Conservation (phyloP, 768 basidiomycete genomes). For the Lanmaoa rubissima region DNA sequence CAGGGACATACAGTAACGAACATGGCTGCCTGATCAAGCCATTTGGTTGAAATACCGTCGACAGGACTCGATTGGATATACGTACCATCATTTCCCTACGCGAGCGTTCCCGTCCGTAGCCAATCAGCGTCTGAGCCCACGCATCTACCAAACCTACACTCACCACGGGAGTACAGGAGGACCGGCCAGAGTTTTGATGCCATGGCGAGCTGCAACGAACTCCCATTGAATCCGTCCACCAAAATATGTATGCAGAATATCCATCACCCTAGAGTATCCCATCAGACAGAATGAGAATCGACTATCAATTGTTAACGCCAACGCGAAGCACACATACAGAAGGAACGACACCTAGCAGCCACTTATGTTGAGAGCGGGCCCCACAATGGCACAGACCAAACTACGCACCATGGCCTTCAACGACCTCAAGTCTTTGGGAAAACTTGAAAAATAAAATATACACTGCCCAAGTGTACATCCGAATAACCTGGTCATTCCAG, state of each 20-base stretch:
- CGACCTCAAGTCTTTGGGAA: slow-evolving; percentile 3
- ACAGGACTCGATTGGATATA: neutral
- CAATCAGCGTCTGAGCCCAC: neutral
- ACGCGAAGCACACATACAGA: slow-evolving; percentile 5
- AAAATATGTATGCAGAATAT: neutral
- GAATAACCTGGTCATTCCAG: neutral
- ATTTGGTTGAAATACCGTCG: neutral
- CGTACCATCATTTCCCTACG: slow-evolving; percentile 3
- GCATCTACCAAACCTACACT: neutral
- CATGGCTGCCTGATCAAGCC: neutral
- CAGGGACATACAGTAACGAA: neutral
- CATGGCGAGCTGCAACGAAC: neutral
- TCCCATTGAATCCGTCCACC: neutral
- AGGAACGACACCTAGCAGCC: neutral
- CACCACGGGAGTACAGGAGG: neutral
- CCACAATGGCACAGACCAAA: neutral
- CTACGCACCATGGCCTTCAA: slow-evolving; percentile 4
- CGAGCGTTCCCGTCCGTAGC: neutral
- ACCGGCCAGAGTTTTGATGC: neutral
- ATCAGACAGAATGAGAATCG: neutral
- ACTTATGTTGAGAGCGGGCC: neutral
- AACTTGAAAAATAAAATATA: slow-evolving; percentile 5
- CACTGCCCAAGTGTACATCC: slow-evolving; percentile 10
- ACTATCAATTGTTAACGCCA: neutral
- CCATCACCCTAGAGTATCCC: neutral